phyloP scores from a whole-genome alignment of 768 basidiomycete genomes.

The Nidula microcarpa region DNA sequence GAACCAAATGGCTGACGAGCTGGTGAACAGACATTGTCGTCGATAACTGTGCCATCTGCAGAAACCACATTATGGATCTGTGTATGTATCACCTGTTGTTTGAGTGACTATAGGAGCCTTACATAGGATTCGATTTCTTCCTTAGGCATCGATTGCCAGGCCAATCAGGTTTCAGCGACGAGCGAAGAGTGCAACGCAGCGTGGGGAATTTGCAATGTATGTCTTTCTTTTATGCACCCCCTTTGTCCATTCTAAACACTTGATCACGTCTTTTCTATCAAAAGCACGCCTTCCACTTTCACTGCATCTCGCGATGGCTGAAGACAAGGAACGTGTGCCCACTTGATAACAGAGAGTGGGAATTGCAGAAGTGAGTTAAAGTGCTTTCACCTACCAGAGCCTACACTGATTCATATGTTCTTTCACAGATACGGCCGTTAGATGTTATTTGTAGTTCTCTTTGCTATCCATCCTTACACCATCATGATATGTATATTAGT shows the following conservation, averaged over 20 bases:
- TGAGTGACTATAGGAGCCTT: too few species aligned
- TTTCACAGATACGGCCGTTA: conserved; percentile 38
- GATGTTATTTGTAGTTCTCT: conserved; percentile 3
- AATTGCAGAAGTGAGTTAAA: conserved; percentile 84
- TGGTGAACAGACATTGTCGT: conserved; percentile 82
- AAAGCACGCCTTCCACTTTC: conserved; percentile 99
- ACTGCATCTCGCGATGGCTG: conserved; percentile 98
- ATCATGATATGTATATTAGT: background rate
- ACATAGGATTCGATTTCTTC: conserved; percentile 2
- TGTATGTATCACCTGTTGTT: conserved; percentile 42
- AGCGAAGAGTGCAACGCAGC: conserved; percentile 97
- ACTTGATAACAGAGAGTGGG: conserved; percentile 95
- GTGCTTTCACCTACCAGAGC: background rate
- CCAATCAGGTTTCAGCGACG: conserved; percentile 95
- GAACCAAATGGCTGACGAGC: conserved; percentile 8
- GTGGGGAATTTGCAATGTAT: conserved; percentile 98
- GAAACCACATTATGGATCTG: conserved; percentile 99
- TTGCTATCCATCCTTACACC: background rate
- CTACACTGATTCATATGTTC: background rate
- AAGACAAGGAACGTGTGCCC: conserved; percentile 97
- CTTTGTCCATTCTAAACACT: background rate
- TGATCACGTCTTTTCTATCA: conserved; percentile 1
- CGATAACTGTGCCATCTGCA: conserved; percentile 99
- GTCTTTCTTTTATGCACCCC: conserved; percentile 13
- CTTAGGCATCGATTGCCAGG: conserved; percentile 99